Base-by-base conservation (phyloP, 257 asterid species). In the Osmanthus fragrans region DNA sequence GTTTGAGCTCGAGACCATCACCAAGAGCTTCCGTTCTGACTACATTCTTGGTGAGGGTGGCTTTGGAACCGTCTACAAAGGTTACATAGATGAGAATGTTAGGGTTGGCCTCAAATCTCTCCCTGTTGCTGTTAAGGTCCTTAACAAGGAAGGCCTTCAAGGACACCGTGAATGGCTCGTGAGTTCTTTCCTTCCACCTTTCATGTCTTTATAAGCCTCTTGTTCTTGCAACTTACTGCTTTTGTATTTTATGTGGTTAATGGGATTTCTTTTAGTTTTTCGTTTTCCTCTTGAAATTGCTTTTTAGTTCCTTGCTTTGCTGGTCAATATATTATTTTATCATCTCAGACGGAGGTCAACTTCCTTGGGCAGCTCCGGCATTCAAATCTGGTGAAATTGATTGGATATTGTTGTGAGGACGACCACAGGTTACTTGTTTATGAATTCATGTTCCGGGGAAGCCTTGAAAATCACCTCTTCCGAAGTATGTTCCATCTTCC, bases 101-200 rank as follows among this genome's bases (percentile, higher is more conserved):
- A 82, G 98, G 80, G 99, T 93, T 32, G 99, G 99, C 32, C 98
- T 94, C 86, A 96, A 92, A 79, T 93, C 97, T 5, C 90, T 93
- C 13, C 97, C 99, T 1, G 98, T 96, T 76, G 99, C 99, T 45
- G 99, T 96, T 66, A 96, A 96, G 87, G 99, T 96, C 49, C 96
- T 96, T 71, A 96, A 96, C 81, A 96, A 96, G 87, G 99, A 92
- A 88, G 99, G 99, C 70, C 98, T 93, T 79, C 98, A 93, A 82
- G 98, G 99, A 19, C 99, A 96, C 87, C 94, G 97, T 10, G 98
- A 96, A 83, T 93, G 98, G 99, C 98, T 96, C 65, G 96, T 91
- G 84, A 89, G 94, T 87, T 75, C 69, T 49, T 71, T 39, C 56
- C 51, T 5, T 72, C 15, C 29, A 73, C 19, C 12, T 42, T 76